These are phyloP conservation scores for Clavispora phyllophila DNA, from an alignment of 805 yeast species.

Conservation along the genomic window DNA sequence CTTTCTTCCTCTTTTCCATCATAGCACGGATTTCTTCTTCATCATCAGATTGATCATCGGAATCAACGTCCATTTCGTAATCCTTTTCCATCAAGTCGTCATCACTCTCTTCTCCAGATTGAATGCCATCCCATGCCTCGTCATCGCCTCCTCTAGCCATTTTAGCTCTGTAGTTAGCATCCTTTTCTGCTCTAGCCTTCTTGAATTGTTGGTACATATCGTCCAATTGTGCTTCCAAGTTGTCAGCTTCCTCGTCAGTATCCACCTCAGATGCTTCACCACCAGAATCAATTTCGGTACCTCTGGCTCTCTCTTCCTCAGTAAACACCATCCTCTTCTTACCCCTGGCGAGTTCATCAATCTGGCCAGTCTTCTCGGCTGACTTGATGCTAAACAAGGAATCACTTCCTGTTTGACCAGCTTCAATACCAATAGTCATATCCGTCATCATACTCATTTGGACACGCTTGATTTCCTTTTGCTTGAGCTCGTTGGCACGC, in stretches of 20 bases:
- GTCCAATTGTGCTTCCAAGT: slow-evolving; percentile 77
- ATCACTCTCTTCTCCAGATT: slow-evolving; percentile 38
- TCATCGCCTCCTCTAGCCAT: slow-evolving; percentile 73
- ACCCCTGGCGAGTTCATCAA: slow-evolving; percentile 71
- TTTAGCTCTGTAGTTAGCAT: slow-evolving; percentile 65
- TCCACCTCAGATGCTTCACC: slow-evolving; percentile 31
- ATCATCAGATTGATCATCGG: slow-evolving; percentile 56
- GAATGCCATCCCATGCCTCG: slow-evolving; percentile 74
- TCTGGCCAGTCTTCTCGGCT: slow-evolving; percentile 85
- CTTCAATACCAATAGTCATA: slow-evolving; percentile 88
- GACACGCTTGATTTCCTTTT: slow-evolving; percentile 83
- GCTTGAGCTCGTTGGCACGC: slow-evolving; percentile 73
- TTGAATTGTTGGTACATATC: slow-evolving; percentile 74
- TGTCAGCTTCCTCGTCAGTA: slow-evolving; percentile 53
- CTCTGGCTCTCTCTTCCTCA: slow-evolving; percentile 49
- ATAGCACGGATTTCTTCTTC: slow-evolving; percentile 58
- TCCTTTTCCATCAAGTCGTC: slow-evolving; percentile 38
- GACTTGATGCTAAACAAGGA: slow-evolving; percentile 74
- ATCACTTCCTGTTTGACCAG: slow-evolving; percentile 73
- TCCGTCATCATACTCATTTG: slow-evolving; percentile 96
- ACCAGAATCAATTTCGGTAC: slow-evolving; percentile 49
- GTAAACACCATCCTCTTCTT: slow-evolving; percentile 60
- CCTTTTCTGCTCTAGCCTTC: slow-evolving; percentile 59
- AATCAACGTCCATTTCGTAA: slow-evolving; percentile 40
- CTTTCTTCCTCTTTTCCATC: slow-evolving; percentile 40